Conservation (phyloP, 495 filamentous ascomycete species). For the Corynascus novoguineensis region DNA sequence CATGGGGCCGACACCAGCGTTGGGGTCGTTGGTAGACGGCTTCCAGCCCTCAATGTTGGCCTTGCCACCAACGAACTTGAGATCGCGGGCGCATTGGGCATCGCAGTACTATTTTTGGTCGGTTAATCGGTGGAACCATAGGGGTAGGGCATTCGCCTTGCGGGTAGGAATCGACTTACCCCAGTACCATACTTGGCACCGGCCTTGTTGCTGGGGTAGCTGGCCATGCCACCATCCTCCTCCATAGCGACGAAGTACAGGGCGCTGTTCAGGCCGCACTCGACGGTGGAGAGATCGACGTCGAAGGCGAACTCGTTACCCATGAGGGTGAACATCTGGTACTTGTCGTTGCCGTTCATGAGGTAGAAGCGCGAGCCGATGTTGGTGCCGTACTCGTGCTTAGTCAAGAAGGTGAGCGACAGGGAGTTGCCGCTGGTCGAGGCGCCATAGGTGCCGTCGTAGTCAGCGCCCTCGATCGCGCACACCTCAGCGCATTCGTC, state of each 20-base stretch:
- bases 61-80: slow-evolving; percentile 51
- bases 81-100: slow-evolving; percentile 50
- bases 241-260: slow-evolving; percentile 57
- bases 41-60: slow-evolving; percentile 52
- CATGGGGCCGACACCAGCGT: slow-evolving; percentile 39
- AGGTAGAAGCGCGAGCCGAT: slow-evolving; percentile 54
- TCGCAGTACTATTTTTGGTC: slow-evolving; percentile 48
- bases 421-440: slow-evolving; percentile 44
- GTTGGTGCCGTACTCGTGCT: slow-evolving; percentile 49
- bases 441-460: slow-evolving; percentile 45
- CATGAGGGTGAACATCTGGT: slow-evolving; percentile 54
- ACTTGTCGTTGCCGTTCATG: slow-evolving; percentile 48
- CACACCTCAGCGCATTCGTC: slow-evolving; percentile 45
- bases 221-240: slow-evolving; percentile 49
- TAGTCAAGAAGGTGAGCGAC: slow-evolving; percentile 55
- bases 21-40: slow-evolving; percentile 46
- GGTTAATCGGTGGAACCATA: not conserved
- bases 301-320: slow-evolving; percentile 58
- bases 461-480: slow-evolving; percentile 45
- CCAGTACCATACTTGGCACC: slow-evolving; percentile 57
- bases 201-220: slow-evolving; percentile 49
- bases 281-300: slow-evolving; percentile 49
- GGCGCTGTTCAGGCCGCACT: slow-evolving; percentile 54
- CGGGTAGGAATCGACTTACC: slow-evolving; percentile 15
- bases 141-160: not conserved